Evolutionary conservation across 75 land plant genomes (phyloP).

Genomic region (Picea glauca): DNA sequence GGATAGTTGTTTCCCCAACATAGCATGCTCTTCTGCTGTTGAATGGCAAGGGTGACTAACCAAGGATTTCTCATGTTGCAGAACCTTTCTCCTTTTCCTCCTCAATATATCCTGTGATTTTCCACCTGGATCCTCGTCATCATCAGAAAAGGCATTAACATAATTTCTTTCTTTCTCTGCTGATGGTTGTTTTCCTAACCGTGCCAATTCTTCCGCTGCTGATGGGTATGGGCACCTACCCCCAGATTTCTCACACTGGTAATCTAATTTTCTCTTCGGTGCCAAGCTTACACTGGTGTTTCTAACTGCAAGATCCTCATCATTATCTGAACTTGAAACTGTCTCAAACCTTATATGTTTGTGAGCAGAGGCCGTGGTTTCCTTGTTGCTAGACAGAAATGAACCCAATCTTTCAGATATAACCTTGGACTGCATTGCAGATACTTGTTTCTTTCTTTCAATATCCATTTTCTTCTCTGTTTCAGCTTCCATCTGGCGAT

Average conservation of each 20-base stretch:
- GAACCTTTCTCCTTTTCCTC: slow-evolving; percentile 4
- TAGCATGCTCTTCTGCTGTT: background rate
- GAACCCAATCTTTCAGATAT: slow-evolving; percentile 23
- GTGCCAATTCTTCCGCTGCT: slow-evolving; percentile 57
- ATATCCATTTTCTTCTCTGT: slow-evolving; percentile 17
- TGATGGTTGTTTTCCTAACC: slow-evolving; percentile 30
- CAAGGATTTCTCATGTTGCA: background rate
- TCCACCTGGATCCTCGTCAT: background rate
- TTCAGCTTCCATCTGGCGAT: slow-evolving; percentile 6
- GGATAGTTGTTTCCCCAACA: background rate
- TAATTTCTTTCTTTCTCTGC: slow-evolving; percentile 7
- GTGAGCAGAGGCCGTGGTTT: slow-evolving; percentile 9
- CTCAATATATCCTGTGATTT: slow-evolving; percentile 6
- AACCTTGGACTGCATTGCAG: slow-evolving; percentile 12
- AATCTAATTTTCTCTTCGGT: background rate
- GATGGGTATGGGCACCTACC: slow-evolving; percentile 52
- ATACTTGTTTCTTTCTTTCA: slow-evolving; percentile 7
- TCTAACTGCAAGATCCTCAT: background rate
- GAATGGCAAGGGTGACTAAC: background rate
- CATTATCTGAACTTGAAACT: slow-evolving; percentile 32
- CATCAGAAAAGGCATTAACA: background rate
- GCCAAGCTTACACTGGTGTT: background rate
- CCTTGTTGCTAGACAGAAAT: slow-evolving; percentile 16
- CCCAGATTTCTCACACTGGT: slow-evolving; percentile 3
- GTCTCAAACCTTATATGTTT: slow-evolving; percentile 42